Evolutionary conservation across 371 early-diverging fungal genomes (phyloP), one percentile per base, ranked within the genome.

Genomic region (Sporodiniella umbellata): DNA sequence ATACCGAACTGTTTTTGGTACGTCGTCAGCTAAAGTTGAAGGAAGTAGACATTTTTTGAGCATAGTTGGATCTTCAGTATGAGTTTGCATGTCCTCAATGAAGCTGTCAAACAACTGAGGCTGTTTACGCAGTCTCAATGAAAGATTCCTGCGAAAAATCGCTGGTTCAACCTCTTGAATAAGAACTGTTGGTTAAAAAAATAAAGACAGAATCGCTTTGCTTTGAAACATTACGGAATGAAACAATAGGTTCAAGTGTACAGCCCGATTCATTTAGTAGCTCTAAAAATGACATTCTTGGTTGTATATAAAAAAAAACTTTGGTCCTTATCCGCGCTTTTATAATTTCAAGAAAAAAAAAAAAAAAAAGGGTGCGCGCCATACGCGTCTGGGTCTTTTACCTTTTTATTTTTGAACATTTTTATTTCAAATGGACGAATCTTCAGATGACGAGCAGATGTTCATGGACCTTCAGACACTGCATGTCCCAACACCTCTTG

Each of bases 401-500:
- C 28, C 23, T 42, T 31, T 33, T 40, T 30, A 10, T 33, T 39
- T 19, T 48, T 26, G 35, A 22, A 22, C 23, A 39, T 19, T 42
- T 21, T 40, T 10, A 14, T 25, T 11, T 1, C 50, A 50, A 47
- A 54, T 68, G 57, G 70, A 70, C 33, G 74, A 74, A 23, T 66
- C 64, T 17, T 74, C 70, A 30, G 66, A 69, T 57, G 76, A 75
- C 8, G 76, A 70, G 14, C 65, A 56, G 23, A 28, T 48, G 1
- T 44, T 56, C 5, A 51, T 53, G 43, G 58, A 58, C 23, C 45
- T 48, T 4, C 64, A 69, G 45, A 43, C 58, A 11, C 64, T 78
- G 15, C 74, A 78, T 51, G 78, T 78, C 5, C 66, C 60, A 28
- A 78, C 74, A 10, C 74, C 78, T 3, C 42, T 78, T 23, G 45